Base-by-base conservation (phyloP, 129 eudicot species). In the Sambucus nigra region DNA sequence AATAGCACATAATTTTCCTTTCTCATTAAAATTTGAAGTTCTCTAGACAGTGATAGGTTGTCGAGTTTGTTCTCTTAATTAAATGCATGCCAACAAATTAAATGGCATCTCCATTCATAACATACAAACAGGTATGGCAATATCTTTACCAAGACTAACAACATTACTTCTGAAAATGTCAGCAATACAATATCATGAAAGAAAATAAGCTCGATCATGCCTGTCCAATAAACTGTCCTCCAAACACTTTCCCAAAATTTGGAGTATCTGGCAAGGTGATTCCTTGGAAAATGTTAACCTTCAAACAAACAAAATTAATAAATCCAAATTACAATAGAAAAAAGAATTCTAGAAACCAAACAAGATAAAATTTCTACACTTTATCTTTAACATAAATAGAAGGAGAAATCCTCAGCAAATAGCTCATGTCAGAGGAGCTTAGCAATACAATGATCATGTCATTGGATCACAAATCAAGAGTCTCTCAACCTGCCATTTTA, bases 151-250 rank as follows among this genome's bases (percentile, higher is more conserved):
- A 1, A 7, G 42, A 35, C 42, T 35, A 35, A 12, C 42, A 35
- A 35, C 8, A 35, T 35, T 29, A 29, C 35, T 29, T 29, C 35
- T 29, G 35, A 8, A 29, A 29, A 29, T n/a, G n/a, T 5, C 25
- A 12, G 51, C 31, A 48, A 18, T 25, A 58, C 31, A 54, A 25
- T 14, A 24, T 31, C 0, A 55, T 2, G 27, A 39, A 28, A 33
- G 21, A 61, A 47, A 44, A 12, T 41, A 70, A 65, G 69, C 54
- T 45, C 11, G 59, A 42, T 40, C 58, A 56, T 82, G 70, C 99
- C 94, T 92, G 99, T 63, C 99, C 99, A 49, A 92, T 65, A 59
- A 92, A 92, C 59, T 92, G 99, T 46, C 99, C 99, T 55, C 99
- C 99, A 73, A 82, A 92, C 45, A 92, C 91, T 63, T 82, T 86